Evolutionary conservation across 2,329 filamentous ascomycete species (phyloP).

Genomic region (Waltergamsia citrina): DNA sequence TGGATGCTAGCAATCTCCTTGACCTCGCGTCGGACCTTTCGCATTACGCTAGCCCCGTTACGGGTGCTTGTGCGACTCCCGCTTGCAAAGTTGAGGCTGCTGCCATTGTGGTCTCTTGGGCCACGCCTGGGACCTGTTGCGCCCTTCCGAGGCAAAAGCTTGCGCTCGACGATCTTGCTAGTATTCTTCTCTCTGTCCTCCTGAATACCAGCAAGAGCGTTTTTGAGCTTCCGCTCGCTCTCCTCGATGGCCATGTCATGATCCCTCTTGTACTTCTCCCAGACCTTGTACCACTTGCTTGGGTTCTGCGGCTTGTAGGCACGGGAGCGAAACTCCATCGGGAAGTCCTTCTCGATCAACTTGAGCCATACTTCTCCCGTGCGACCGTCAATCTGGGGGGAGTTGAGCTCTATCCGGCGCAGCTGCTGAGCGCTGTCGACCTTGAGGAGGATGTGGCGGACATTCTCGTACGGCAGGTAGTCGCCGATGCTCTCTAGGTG

Average conservation of each 20-base stretch:
- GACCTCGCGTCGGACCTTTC: slow-evolving; percentile 46
- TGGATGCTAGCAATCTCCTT: slow-evolving; percentile 40
- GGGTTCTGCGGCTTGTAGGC: slow-evolving; percentile 57
- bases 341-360: slow-evolving; percentile 72
- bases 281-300: slow-evolving; percentile 68
- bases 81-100: slow-evolving; percentile 30
- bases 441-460: slow-evolving; percentile 58
- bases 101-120: slow-evolving; percentile 15
- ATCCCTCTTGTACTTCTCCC: slow-evolving; percentile 56
- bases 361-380: slow-evolving; percentile 67
- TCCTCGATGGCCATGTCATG: slow-evolving; percentile 48
- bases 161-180: slow-evolving; percentile 45
- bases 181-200: slow-evolving; percentile 47
- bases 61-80: slow-evolving; percentile 43
- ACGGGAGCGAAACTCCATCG: slow-evolving; percentile 49
- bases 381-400: slow-evolving; percentile 64
- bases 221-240: slow-evolving; percentile 48
- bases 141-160: slow-evolving; percentile 31
- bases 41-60: slow-evolving; percentile 42
- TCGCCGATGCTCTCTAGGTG: slow-evolving; percentile 62
- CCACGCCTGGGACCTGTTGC: slow-evolving; percentile 10
- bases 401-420: slow-evolving; percentile 62
- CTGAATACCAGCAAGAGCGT: slow-evolving; percentile 46
- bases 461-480: slow-evolving; percentile 52
- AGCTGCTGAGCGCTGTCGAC: slow-evolving; percentile 69